A percentile compares a stretch with the other conserved stretches of the same genome.
phyloP scores from a whole-genome alignment of 2,329 filamentous ascomycete genomes.

The Apiospora saccharicola region DNA sequence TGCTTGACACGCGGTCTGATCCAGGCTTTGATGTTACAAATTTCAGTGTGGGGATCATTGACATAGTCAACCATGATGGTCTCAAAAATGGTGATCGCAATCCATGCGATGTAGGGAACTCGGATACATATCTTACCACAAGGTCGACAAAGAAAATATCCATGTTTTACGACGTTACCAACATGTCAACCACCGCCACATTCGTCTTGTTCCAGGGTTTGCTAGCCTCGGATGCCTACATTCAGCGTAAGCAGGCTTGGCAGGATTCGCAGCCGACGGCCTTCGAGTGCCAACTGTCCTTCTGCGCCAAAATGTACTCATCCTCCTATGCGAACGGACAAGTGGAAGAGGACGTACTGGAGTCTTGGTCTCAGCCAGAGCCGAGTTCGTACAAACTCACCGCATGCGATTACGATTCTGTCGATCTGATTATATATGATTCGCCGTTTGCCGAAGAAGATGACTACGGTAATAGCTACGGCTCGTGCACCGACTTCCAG shows the following conservation, averaged over 20 bases:
- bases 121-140: not conserved
- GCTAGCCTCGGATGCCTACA: not conserved
- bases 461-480: too few species aligned
- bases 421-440: too few species aligned
- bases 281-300: slow-evolving; percentile 2
- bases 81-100: too few species aligned
- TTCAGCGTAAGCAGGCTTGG: not conserved
- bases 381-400: not conserved
- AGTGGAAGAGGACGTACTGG: not conserved
- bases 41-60: too few species aligned
- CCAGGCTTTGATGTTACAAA: too few species aligned
- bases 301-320: not conserved
- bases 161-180: not conserved
- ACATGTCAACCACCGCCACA: not conserved
- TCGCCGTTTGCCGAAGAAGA: too few species aligned
- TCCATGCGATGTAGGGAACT: too few species aligned
- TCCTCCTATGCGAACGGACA: too few species aligned
- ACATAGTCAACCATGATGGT: too few species aligned
- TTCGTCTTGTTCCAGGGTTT: not conserved
- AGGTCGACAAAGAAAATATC: not conserved
- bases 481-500: too few species aligned
- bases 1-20: too few species aligned
- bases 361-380: not conserved
- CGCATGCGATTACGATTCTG: too few species aligned
- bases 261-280: not conserved